phyloP scores from a whole-genome alignment of 441 rosid species.

The Eruca vesicaria region DNA sequence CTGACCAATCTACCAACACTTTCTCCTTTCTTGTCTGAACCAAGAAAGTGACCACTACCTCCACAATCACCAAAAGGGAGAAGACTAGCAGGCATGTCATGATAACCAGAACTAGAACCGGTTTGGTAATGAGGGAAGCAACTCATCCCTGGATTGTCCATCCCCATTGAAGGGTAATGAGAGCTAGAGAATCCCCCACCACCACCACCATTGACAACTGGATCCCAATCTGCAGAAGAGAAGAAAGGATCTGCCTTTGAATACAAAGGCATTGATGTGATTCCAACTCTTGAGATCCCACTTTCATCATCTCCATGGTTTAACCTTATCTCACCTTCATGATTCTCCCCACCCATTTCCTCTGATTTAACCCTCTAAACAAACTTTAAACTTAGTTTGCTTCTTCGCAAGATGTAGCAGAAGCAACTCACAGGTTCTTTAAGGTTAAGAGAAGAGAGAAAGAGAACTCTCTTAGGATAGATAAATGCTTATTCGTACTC shows the following conservation, averaged over 20 bases:
- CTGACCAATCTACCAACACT: conserved; percentile 41
- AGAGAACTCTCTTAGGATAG: conserved; percentile 17
- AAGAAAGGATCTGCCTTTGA: conserved; percentile 60
- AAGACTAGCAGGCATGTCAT: conserved; percentile 53
- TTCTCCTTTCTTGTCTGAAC: conserved; percentile 44
- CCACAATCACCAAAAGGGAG: conserved; percentile 54
- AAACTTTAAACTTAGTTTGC: neutral
- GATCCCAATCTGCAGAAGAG: conserved; percentile 77
- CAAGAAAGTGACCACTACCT: conserved; percentile 51
- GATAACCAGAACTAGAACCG: conserved; percentile 48
- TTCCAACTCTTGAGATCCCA: conserved; percentile 42
- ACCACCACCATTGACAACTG: conserved; percentile 45
- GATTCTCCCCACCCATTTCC: conserved; percentile 52
- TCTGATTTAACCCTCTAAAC: neutral
- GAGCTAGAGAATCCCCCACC: conserved; percentile 49
- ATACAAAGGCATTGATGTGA: conserved; percentile 41
- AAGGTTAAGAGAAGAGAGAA: no score
- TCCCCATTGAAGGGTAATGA: conserved; percentile 44
- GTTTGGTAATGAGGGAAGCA: conserved; percentile 55
- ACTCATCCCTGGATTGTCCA: conserved; percentile 58
- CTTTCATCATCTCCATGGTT: conserved; percentile 47
- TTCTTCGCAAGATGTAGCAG: conserved; percentile 26
- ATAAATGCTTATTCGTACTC: conserved; percentile 37
- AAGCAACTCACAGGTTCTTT: conserved; percentile 47
- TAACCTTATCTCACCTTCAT: conserved; percentile 47